These are phyloP conservation scores for Sporopachydermia quercuum DNA, from an alignment of 805 yeast species.

Conservation along the genomic window DNA sequence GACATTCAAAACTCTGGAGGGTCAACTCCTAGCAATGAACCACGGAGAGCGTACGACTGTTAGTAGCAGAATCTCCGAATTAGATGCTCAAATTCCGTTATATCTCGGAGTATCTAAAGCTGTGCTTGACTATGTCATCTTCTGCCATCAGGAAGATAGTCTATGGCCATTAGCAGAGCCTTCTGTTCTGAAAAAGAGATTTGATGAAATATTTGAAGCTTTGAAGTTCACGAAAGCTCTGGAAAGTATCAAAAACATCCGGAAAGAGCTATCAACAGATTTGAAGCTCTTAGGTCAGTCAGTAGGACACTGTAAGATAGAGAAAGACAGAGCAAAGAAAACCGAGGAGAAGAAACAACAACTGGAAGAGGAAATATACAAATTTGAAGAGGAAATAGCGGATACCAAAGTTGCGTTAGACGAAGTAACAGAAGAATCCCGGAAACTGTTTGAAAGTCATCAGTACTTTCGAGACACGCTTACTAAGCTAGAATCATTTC, in stretches of 20 bases:
- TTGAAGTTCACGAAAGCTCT: conserved; percentile 83
- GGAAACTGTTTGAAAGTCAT: conserved; percentile 52
- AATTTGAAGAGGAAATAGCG: conserved; percentile 32
- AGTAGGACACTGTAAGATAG: conserved; percentile 61
- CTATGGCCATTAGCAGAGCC: conserved; percentile 92
- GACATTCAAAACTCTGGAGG: conserved; percentile 87
- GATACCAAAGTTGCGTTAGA: conserved; percentile 34
- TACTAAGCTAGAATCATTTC: conserved; percentile 43
- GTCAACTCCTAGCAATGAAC: conserved; percentile 55
- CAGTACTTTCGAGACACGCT: conserved; percentile 69
- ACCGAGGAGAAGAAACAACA: conserved; percentile 32
- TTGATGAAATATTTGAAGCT: conserved; percentile 95
- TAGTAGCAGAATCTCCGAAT: conserved; percentile 69
- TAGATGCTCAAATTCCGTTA: conserved; percentile 68
- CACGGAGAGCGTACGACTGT: conserved; percentile 57
- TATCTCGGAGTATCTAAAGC: conserved; percentile 82
- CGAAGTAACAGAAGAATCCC: conserved; percentile 40
- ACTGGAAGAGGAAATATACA: conserved; percentile 28
- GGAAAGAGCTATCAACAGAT: conserved; percentile 65
- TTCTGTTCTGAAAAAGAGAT: conserved; percentile 70
- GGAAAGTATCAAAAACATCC: conserved; percentile 58
- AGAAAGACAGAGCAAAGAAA: conserved; percentile 54
- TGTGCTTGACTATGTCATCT: conserved; percentile 78
- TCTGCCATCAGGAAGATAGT: conserved; percentile 96
- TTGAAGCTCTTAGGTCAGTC: conserved; percentile 64